Evolutionary conservation across 2,329 filamentous ascomycete species (phyloP), one percentile per base, ranked within the genome.

Genomic region (Diaporthe aspalathi): DNA sequence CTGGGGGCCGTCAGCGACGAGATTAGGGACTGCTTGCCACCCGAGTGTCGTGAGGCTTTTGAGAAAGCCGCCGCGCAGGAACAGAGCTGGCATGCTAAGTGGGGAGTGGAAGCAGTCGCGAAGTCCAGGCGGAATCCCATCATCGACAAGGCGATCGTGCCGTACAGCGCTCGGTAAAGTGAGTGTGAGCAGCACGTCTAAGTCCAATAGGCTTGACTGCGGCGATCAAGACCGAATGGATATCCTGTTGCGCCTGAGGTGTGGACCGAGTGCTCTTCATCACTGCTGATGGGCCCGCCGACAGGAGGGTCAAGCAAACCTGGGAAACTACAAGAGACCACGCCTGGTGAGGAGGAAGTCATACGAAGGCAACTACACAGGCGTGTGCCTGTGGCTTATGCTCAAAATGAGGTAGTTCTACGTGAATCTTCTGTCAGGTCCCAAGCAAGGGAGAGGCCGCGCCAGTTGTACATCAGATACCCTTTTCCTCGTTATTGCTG

Each of bases 1-100:
- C 84, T 95, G 11, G 83, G 84, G n/a, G 85, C 87, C 52, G 85
- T 94, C 8, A 81, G 90, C 1, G 86, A 90, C 63, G 92, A 94
- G 12, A 85, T 94, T 74, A 84, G 88, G 70, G 87, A 89, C 38
- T 85, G 92, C 71, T 84, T 95, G 71, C 92, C 92, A 1, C 81
- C 87, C 1, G 90, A 93, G 74, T 96, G 94, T 79, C 88, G 92
- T 47, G 83, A 85, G 47, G 92, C 93, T 0, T 94, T 97, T 73
- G 85, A 94, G 65, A 84, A 88, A 67, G 91, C 93, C 3, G 84
- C 90, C 66, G 82, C 83, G 14, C 85, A 87, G 68, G 93, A 97
- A 80, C 80, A 82, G 72, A 82, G 87, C 68, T 98, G 94, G 93
- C 93, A 93, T 79, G 84, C 81, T 9, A 87, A 86, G 74, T 97